Conservation (phyloP, 1,139 yeast species). For the Maudiozyma humilis region DNA sequence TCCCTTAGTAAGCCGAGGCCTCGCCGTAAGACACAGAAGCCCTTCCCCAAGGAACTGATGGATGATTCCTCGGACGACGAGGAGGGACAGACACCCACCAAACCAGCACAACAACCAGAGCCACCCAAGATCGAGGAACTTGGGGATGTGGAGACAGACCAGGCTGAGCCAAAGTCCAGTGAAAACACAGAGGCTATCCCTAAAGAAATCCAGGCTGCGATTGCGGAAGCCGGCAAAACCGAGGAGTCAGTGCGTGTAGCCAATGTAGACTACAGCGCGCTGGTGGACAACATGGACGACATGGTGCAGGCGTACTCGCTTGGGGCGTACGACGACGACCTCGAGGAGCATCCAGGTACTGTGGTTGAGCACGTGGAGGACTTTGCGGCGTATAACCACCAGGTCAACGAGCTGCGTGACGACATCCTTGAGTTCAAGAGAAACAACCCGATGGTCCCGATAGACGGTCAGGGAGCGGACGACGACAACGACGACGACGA, state of each 20-base stretch:
- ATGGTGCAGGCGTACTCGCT: constrained; percentile 55
- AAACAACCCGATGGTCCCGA: constrained; percentile 21
- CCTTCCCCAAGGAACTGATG: constrained; percentile 8
- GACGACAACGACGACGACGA: constrained; percentile 16
- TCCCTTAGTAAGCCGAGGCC: constrained; percentile 8
- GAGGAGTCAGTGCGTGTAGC: constrained; percentile 19
- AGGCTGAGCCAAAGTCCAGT: not conserved
- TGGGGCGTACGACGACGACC: constrained; percentile 54
- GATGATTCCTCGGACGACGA: constrained; percentile 5
- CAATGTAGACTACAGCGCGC: constrained; percentile 36
- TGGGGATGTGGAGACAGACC: not conserved
- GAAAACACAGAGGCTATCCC: not conserved
- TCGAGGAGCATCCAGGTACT: constrained; percentile 46
- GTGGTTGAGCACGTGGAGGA: constrained; percentile 49
- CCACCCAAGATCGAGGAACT: not conserved
- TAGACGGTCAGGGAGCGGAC: not conserved
- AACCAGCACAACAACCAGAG: no score
- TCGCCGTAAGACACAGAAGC: not conserved
- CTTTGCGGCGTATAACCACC: constrained; percentile 44
- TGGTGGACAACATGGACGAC: constrained; percentile 42
- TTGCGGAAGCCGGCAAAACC: constrained; percentile 10
- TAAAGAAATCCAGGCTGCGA: constrained; percentile 13
- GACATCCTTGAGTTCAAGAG: constrained; percentile 22
- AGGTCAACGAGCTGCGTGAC: constrained; percentile 37
- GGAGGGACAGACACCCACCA: not conserved